Conservation (phyloP, 2,329 filamentous ascomycete genomes). For the Fusarium illudens region DNA sequence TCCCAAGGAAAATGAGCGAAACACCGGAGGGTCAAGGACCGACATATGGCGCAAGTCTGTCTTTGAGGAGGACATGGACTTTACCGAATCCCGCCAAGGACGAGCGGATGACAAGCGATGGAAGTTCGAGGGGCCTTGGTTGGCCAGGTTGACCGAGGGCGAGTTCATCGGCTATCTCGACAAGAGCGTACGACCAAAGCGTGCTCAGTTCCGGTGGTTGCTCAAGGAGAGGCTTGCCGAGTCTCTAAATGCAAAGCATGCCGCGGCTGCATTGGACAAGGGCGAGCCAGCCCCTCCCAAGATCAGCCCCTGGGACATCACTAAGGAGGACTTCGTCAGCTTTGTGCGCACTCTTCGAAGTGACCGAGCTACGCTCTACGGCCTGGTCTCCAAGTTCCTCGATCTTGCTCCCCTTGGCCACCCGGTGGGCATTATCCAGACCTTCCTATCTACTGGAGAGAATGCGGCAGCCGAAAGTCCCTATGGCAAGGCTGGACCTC, state of each 20-base stretch:
- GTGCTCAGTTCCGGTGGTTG: slow-evolving; percentile 63
- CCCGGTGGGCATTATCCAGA: slow-evolving; percentile 41
- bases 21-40: slow-evolving; percentile 22
- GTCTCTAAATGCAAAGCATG: slow-evolving; percentile 53
- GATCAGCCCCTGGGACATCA: slow-evolving; percentile 51
- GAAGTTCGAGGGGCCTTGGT: slow-evolving; percentile 74
- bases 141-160: slow-evolving; percentile 68
- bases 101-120: slow-evolving; percentile 61
- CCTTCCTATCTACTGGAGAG: slow-evolving; percentile 38
- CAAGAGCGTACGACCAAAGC: slow-evolving; percentile 62
- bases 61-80: slow-evolving; percentile 67
- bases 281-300: slow-evolving; percentile 44
- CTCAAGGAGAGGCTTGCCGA: slow-evolving; percentile 59
- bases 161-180: slow-evolving; percentile 66
- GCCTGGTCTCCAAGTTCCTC: slow-evolving; percentile 66
- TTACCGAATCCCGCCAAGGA: slow-evolving; percentile 54
- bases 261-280: slow-evolving; percentile 50
- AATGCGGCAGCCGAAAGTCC: slow-evolving; percentile 48
- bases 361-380: slow-evolving; percentile 60
- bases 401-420: slow-evolving; percentile 65
- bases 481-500: slow-evolving; percentile 64
- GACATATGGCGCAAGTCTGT: slow-evolving; percentile 57
- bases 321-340: slow-evolving; percentile 59
- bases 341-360: slow-evolving; percentile 63
- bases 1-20: slow-evolving; percentile 45